Conservation (phyloP, 2,329 filamentous ascomycete genomes). For the Aciculosporium take region DNA sequence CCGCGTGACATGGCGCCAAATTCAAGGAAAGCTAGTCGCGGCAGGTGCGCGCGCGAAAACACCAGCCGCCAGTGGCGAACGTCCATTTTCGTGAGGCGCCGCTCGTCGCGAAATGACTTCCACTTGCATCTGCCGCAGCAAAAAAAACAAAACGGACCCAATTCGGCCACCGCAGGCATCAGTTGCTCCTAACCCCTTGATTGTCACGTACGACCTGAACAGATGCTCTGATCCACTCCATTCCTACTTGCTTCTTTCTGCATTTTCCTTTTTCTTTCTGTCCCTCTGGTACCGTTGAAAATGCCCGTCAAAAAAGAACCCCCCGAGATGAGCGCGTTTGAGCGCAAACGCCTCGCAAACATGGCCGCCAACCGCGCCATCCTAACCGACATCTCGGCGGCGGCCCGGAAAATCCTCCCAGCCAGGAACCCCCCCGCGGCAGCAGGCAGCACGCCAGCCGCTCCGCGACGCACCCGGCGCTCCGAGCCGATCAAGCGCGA, state of each 20-base stretch:
- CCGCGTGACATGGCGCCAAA: conserved; percentile 10
- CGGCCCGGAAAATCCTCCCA: conserved; percentile 55
- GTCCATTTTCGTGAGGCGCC: neutral
- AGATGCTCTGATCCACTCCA: no score
- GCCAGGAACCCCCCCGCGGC: conserved; percentile 28
- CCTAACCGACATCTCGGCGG: conserved; percentile 59
- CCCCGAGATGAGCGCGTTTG: conserved; percentile 61
- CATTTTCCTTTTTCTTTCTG: neutral
- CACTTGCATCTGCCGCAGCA: no score
- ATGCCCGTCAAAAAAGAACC: conserved; percentile 34
- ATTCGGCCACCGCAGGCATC: no score
- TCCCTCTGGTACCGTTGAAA: neutral
- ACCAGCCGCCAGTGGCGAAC: neutral
- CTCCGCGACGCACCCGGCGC: conserved; percentile 18
- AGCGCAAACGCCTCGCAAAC: conserved; percentile 71
- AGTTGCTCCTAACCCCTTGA: no score
- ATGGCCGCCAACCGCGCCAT: conserved; percentile 75
- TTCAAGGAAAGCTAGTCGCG: conserved; percentile 6
- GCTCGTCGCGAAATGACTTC: neutral
- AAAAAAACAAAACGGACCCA: no score
- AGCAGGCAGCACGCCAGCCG: no score
- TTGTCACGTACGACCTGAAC: no score
- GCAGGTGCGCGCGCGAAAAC: neutral
- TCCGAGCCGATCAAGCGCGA: conserved; percentile 34
- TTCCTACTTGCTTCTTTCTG: no score